Base-by-base conservation (phyloP, 139 green algal species). In the Coelastrella sp. region DNA sequence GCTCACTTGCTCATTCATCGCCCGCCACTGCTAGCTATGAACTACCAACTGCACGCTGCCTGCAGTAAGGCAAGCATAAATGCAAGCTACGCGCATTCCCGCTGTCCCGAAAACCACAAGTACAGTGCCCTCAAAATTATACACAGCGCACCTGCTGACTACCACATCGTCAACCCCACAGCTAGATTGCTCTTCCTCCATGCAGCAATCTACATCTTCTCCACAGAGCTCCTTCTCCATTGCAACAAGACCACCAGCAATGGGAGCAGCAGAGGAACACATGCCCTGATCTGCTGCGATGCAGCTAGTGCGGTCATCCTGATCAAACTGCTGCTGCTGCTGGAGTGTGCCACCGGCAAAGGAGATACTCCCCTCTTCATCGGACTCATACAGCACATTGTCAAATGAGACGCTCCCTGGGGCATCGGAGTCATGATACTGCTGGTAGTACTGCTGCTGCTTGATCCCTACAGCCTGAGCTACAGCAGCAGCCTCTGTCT, bases 381-480 rank as follows among this genome's bases (percentile, higher is more conserved):
- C n/a, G n/a, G n/a, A n/a, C n/a, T n/a, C n/a, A n/a, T n/a, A n/a
- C n/a, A n/a, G n/a, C n/a, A n/a, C n/a, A n/a, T n/a, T 15, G 17
- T 11, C 48, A 11, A 57, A 15, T 2, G 48, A 64, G 53, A 64
- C 30, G 53, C 5, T 64, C 2, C n/a, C n/a, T n/a, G n/a, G n/a
- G n/a, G n/a, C n/a, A n/a, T n/a, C n/a, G n/a, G n/a, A n/a, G n/a
- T n/a, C n/a, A n/a, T n/a, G n/a, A n/a, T n/a, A n/a, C n/a, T n/a
- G n/a, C n/a, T n/a, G n/a, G n/a, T n/a, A n/a, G n/a, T n/a, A n/a
- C 45, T 64, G 53, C 53, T 64, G 53, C 53, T 64, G 53, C 53
- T 64, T 19, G 19, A 32, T 19, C 53, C 30, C 19, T 32, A 9
- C 5, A 1, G 53, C 19, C 3, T 57, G n/a, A n/a, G n/a, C 45